A percentile compares a stretch with the other conserved stretches of the same genome.
Conservation (phyloP, 1,284 basidiomycete species). For the Volvariella surrecta region DNA sequence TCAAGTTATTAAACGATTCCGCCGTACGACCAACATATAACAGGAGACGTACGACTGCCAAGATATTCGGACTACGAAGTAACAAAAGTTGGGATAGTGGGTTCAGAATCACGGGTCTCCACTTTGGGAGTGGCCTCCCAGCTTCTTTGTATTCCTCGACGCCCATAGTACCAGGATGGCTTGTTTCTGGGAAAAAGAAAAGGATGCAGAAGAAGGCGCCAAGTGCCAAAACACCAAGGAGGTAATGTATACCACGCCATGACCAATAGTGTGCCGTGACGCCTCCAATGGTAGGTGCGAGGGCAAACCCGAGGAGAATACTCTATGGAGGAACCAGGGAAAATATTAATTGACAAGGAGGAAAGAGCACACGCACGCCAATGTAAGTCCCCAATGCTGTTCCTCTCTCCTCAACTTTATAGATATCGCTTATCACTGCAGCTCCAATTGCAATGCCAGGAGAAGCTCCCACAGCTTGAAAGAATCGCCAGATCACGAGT, state of each 20-base stretch:
- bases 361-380: slow-evolving; percentile 21
- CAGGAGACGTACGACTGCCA: slow-evolving; percentile 36
- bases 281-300: slow-evolving; percentile 29
- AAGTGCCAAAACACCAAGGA: slow-evolving; percentile 33
- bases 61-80: slow-evolving; percentile 50
- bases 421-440: slow-evolving; percentile 43
- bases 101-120: slow-evolving; percentile 50
- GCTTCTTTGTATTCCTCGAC: slow-evolving; percentile 28
- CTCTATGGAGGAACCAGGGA: slow-evolving; percentile 17
- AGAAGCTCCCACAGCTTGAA: slow-evolving; percentile 46
- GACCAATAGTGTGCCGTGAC: slow-evolving; percentile 39
- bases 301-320: slow-evolving; percentile 24
- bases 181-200: slow-evolving; percentile 57
- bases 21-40: too few species aligned
- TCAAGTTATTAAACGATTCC: neutral
- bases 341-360: neutral
- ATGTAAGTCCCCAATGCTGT: slow-evolving; percentile 48
- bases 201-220: slow-evolving; percentile 23
- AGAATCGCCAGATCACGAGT: slow-evolving; percentile 44
- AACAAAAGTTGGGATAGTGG: slow-evolving; percentile 46
- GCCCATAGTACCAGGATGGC: slow-evolving; percentile 40
- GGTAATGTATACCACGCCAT: slow-evolving; percentile 55
- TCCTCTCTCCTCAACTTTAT: slow-evolving; percentile 46
- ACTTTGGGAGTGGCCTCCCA: slow-evolving; percentile 18
- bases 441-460: slow-evolving; percentile 41